phyloP scores from a whole-genome alignment of 129 eudicot species.

The Tagetes patula region DNA sequence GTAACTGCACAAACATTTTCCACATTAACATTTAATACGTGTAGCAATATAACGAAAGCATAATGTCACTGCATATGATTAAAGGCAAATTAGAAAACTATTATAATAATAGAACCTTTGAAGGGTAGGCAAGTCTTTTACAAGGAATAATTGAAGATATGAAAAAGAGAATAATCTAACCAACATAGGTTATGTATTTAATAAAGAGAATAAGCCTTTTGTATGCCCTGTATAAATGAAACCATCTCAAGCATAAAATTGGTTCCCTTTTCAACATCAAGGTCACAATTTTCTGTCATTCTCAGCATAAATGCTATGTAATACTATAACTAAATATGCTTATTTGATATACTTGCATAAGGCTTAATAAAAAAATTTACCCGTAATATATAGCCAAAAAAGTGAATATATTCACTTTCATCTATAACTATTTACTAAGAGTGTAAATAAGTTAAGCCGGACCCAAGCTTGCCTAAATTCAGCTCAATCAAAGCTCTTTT shows the following conservation, averaged over 20 bases:
- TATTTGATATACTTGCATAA: neutral
- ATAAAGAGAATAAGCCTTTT: neutral
- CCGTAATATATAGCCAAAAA: neutral
- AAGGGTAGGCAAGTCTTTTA: neutral
- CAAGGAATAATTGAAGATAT: neutral
- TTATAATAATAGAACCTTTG: neutral
- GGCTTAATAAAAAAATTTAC: neutral
- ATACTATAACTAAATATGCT: neutral
- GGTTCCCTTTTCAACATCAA: neutral
- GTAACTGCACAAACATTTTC: conserved; percentile 56
- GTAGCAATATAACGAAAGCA: neutral
- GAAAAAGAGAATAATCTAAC: neutral
- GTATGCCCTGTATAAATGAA: neutral
- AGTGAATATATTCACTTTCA: neutral
- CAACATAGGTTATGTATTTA: neutral
- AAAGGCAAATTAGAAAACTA: neutral
- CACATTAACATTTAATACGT: neutral
- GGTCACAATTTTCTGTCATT: neutral
- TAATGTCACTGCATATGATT: neutral
- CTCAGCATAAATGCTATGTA: conserved; percentile 16
- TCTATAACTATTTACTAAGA: neutral
- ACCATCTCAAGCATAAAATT: neutral
- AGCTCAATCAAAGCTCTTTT: too few species aligned
- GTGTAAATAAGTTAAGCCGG: too few species aligned
- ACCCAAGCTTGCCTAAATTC: too few species aligned